Conservation (phyloP, 208 protist species). For the Leishmania tropica region DNA sequence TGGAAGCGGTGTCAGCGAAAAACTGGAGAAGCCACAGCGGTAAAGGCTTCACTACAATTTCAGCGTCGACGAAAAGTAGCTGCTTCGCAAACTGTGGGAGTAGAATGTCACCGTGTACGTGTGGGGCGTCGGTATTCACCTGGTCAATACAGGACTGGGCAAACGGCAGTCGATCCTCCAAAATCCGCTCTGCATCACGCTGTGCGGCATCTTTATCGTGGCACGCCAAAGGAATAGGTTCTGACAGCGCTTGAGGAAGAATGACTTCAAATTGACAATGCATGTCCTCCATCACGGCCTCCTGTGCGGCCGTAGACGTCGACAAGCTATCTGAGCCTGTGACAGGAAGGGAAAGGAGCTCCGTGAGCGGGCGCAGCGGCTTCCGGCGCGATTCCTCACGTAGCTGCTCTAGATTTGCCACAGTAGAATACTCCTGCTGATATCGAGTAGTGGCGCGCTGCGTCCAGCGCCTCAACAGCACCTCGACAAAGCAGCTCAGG, state of each 20-base stretch:
- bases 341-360: constrained; percentile 28
- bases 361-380: constrained; percentile 55
- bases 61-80: constrained; percentile 9
- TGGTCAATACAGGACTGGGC: constrained; percentile 26
- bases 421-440: constrained; percentile 56
- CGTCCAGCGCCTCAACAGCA: constrained; percentile 49
- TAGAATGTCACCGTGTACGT: constrained; percentile 23
- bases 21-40: constrained; percentile 66
- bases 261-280: constrained; percentile 28
- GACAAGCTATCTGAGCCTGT: not conserved
- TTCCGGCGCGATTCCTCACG: constrained; percentile 64
- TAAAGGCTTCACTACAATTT: constrained; percentile 54
- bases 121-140: constrained; percentile 15
- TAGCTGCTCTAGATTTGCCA: constrained; percentile 60
- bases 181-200: constrained; percentile 9
- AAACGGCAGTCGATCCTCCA: constrained; percentile 33
- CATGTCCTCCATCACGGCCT: constrained; percentile 20
- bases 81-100: constrained; percentile 33
- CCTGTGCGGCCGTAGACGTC: not conserved
- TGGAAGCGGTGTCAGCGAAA: constrained; percentile 17
- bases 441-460: constrained; percentile 36
- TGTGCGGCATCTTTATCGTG: constrained; percentile 12
- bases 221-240: constrained; percentile 1
- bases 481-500: constrained; percentile 38
- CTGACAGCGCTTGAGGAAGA: constrained; percentile 20